Percentiles rank a stretch among this genome's conserved stretches.
phyloP scores from a whole-genome alignment of 495 filamentous ascomycete genomes.

The Hypoxylon intermedium region DNA sequence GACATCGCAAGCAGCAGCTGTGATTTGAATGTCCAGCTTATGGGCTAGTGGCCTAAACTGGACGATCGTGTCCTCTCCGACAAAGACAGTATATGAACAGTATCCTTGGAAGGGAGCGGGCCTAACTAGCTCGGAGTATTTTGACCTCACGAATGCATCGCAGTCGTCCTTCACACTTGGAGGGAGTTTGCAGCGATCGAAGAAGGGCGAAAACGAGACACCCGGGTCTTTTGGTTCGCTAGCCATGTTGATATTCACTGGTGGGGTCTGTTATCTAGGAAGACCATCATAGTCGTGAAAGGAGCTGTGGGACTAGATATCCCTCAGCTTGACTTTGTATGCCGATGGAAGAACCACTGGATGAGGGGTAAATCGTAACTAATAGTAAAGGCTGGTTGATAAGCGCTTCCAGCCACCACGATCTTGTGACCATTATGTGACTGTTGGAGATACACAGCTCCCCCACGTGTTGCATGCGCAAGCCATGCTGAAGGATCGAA shows the following conservation, averaged over 20 bases:
- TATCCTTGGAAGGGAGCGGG: conserved; percentile 55
- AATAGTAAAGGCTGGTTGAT: conserved; percentile 22
- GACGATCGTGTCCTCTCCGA: conserved; percentile 48
- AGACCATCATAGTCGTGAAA: conserved; percentile 2
- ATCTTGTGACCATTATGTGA: conserved; percentile 33
- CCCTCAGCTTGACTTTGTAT: conserved; percentile 7
- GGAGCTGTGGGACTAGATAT: conserved; percentile 7
- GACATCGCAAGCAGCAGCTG: conserved; percentile 47
- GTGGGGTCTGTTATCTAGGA: not conserved
- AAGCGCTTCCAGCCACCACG: conserved; percentile 28
- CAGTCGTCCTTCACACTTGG: conserved; percentile 34
- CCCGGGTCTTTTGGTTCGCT: conserved; percentile 32
- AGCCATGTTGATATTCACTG: conserved; percentile 25
- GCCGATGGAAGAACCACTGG: conserved; percentile 27
- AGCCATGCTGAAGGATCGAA: conserved; percentile 22
- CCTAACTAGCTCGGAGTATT: conserved; percentile 28
- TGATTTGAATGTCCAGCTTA: conserved; percentile 49
- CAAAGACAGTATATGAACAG: conserved; percentile 59
- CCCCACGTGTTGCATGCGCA: conserved; percentile 29
- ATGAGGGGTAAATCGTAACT: conserved; percentile 37
- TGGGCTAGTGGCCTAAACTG: conserved; percentile 59
- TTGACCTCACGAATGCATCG: conserved; percentile 32
- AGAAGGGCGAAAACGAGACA: conserved; percentile 31
- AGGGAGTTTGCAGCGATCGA: conserved; percentile 38
- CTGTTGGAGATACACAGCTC: conserved; percentile 11